A percentile compares a stretch with the other conserved stretches of the same genome.
phyloP scores from a whole-genome alignment of 2,329 filamentous ascomycete species.

The Colletotrichum nymphaeae region DNA sequence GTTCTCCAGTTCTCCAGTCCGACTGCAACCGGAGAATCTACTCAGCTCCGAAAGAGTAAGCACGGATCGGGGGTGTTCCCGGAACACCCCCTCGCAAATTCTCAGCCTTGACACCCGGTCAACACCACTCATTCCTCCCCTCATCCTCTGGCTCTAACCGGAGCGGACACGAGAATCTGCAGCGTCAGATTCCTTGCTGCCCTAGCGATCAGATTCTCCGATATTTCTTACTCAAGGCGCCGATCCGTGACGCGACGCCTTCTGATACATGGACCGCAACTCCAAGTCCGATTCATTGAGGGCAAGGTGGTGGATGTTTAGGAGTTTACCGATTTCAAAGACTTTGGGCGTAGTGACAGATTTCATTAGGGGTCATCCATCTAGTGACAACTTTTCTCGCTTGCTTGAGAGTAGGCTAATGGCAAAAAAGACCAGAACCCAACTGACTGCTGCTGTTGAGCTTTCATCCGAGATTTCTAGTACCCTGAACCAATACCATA shows the following conservation, averaged over 20 bases:
- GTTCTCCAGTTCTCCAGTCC: slow-evolving; percentile 21
- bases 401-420: slow-evolving; percentile 9
- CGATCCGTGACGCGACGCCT: background rate
- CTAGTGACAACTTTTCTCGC: slow-evolving; percentile 30
- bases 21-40: slow-evolving; percentile 4
- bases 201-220: background rate
- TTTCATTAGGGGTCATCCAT: slow-evolving; percentile 23
- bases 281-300: background rate
- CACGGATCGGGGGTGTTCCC: slow-evolving; percentile 12
- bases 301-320: background rate
- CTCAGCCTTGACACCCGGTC: slow-evolving; percentile 6
- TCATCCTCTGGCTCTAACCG: background rate
- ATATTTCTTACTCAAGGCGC: background rate
- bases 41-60: background rate
- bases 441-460: background rate
- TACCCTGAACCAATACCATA: slow-evolving; percentile 14
- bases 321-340: background rate
- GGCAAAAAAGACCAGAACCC: background rate
- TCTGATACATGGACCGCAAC: background rate
- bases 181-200: background rate
- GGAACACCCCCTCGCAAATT: background rate
- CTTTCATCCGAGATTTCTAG: slow-evolving; percentile 15
- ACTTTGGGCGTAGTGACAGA: background rate
- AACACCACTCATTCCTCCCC: slow-evolving; percentile 8
- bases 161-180: background rate